Conservation (phyloP, 2,329 filamentous ascomycete species). For the Daldinia sp. region DNA sequence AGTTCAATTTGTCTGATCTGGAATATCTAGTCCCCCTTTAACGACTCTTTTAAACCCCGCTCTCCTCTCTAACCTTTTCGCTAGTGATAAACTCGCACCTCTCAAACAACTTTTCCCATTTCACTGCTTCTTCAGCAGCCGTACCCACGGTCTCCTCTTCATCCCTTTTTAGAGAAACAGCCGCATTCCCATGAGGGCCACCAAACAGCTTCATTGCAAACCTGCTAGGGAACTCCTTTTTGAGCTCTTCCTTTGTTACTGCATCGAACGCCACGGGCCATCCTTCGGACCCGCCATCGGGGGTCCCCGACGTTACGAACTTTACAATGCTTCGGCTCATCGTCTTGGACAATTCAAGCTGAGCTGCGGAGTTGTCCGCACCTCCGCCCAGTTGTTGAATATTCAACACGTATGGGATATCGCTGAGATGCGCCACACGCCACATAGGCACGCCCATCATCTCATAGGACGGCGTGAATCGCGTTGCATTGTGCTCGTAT, state of each 20-base stretch:
- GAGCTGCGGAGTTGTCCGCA: constrained; percentile 36
- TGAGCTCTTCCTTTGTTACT: constrained; percentile 13
- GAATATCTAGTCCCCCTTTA: neutral
- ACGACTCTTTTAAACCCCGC: neutral
- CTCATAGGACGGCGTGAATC: constrained; percentile 41
- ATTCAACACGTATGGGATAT: constrained; percentile 47
- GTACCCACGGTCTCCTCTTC: neutral
- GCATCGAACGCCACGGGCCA: constrained; percentile 26
- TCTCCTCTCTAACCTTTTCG: constrained; percentile 23
- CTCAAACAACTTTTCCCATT: constrained; percentile 39
- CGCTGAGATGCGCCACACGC: constrained; percentile 47
- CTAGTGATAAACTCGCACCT: constrained; percentile 41
- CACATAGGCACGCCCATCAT: constrained; percentile 47
- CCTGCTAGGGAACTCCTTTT: constrained; percentile 4
- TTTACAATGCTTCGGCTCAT: constrained; percentile 23
- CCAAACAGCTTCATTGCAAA: neutral
- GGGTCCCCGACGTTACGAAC: constrained; percentile 22
- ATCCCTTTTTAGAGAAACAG: neutral
- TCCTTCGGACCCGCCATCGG: neutral
- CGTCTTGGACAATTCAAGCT: constrained; percentile 24
- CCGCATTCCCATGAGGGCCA: neutral
- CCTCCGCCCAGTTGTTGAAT: constrained; percentile 38
- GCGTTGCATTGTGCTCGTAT: constrained; percentile 45
- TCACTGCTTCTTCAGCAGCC: constrained; percentile 17
- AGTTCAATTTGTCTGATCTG: neutral